phyloP scores from a whole-genome alignment of 805 yeast genomes.

The Jamesozyma rosinii region DNA sequence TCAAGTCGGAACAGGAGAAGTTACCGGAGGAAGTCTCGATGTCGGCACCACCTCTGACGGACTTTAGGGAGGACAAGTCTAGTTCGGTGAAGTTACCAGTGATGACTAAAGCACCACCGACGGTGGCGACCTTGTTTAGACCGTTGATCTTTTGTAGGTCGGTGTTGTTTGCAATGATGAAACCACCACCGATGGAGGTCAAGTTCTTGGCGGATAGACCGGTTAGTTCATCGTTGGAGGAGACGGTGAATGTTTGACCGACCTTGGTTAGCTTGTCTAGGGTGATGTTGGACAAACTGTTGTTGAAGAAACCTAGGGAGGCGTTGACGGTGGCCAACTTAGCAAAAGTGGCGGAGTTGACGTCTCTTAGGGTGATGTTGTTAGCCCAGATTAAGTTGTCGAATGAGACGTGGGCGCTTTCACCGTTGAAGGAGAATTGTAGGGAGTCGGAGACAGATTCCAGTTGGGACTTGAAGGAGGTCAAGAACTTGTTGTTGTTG shows the following conservation, averaged over 20 bases:
- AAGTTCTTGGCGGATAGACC: constrained; percentile 60
- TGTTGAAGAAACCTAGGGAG: constrained; percentile 72
- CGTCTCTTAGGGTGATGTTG: constrained; percentile 77
- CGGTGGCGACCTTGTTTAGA: constrained; percentile 60
- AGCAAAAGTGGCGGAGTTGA: constrained; percentile 61
- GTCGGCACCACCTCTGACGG: constrained; percentile 88
- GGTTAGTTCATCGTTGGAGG: constrained; percentile 64
- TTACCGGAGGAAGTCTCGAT: constrained; percentile 62
- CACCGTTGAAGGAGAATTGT: constrained; percentile 79
- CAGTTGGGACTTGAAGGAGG: constrained; percentile 61
- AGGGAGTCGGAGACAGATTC: constrained; percentile 64
- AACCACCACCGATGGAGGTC: constrained; percentile 83
- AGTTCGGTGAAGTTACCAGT: constrained; percentile 76
- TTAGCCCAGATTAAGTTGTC: constrained; percentile 74
- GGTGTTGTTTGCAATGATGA: constrained; percentile 79
- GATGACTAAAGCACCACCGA: constrained; percentile 83
- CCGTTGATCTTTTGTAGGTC: constrained; percentile 55
- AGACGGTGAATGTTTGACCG: constrained; percentile 75
- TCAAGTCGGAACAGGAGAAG: constrained; percentile 73
- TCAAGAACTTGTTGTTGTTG: constrained; percentile 83
- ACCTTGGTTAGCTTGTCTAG: constrained; percentile 48
- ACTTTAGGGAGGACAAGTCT: constrained; percentile 58
- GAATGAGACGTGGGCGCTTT: constrained; percentile 57
- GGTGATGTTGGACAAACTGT: constrained; percentile 49
- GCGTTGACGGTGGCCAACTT: constrained; percentile 66